Conservation (phyloP, 2,329 filamentous ascomycete species). For the Aspergillus persii region DNA sequence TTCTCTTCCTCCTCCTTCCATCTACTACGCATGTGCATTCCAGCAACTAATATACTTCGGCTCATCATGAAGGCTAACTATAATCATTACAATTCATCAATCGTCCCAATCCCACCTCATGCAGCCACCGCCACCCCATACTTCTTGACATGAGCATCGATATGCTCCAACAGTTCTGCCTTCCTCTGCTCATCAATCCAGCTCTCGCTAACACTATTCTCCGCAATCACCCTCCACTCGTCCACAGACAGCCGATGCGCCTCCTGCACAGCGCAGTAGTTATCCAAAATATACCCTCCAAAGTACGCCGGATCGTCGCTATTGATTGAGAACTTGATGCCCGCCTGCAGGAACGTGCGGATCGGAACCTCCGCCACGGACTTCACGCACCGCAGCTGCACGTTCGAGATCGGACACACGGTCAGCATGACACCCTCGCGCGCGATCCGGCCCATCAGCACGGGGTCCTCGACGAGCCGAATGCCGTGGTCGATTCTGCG, state of each 20-base stretch:
- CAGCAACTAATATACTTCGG: too few relatives aligned
- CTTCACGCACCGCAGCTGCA: conserved; percentile 58
- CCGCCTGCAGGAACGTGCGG: conserved; percentile 59
- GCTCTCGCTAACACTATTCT: conserved; percentile 63
- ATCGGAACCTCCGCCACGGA: conserved; percentile 59
- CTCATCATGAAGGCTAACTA: not conserved
- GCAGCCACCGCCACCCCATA: conserved; percentile 10
- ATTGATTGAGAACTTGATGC: conserved; percentile 69
- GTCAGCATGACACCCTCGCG: conserved; percentile 61
- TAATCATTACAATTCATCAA: not conserved
- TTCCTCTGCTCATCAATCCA: conserved; percentile 68
- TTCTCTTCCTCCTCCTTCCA: too few relatives aligned
- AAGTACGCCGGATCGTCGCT: conserved; percentile 76
- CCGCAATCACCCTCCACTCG: conserved; percentile 68
- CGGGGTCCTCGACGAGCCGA: conserved; percentile 59
- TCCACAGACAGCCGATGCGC: conserved; percentile 60
- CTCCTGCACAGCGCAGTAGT: conserved; percentile 73
- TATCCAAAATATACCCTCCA: conserved; percentile 71
- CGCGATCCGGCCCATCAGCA: conserved; percentile 59
- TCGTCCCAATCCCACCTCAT: not conserved
- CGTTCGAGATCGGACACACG: conserved; percentile 72
- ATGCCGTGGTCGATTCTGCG: conserved; percentile 75
- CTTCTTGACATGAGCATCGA: conserved; percentile 32
- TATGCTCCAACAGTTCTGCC: conserved; percentile 49
- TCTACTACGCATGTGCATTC: too few relatives aligned